Evolutionary conservation across 495 filamentous ascomycete genomes (phyloP).

Genomic region (Penicillium flavigenum): DNA sequence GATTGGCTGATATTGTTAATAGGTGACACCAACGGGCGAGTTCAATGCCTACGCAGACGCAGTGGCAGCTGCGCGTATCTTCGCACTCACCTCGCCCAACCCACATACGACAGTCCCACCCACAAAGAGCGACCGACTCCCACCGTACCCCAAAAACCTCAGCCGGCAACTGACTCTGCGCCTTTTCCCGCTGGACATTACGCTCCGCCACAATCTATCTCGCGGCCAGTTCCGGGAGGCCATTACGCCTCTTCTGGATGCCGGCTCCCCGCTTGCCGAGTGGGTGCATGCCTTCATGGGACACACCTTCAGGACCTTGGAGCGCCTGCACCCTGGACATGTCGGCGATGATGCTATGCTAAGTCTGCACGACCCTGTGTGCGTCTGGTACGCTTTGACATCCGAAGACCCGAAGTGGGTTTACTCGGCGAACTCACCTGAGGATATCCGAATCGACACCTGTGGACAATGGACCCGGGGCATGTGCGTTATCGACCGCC

Average conservation of each 20-base stretch:
- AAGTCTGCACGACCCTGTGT: constrained; percentile 83
- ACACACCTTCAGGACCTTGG: constrained; percentile 74
- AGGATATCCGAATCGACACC: constrained; percentile 85
- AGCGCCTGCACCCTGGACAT: constrained; percentile 53
- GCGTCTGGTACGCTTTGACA: constrained; percentile 81
- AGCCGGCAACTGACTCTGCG: constrained; percentile 67
- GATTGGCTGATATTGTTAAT: constrained; percentile 3
- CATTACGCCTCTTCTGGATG: constrained; percentile 46
- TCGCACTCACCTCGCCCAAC: constrained; percentile 78
- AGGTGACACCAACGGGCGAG: constrained; percentile 71
- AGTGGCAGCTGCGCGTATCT: constrained; percentile 82
- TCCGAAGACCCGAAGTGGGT: constrained; percentile 42
- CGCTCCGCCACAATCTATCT: constrained; percentile 67
- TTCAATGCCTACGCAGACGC: constrained; percentile 86
- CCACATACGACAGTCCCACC: constrained; percentile 73
- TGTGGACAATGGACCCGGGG: constrained; percentile 92
- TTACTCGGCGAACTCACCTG: constrained; percentile 41
- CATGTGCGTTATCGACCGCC: constrained; percentile 79
- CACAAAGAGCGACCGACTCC: constrained; percentile 41
- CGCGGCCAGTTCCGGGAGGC: constrained; percentile 57
- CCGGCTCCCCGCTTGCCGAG: constrained; percentile 73
- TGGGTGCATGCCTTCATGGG: constrained; percentile 79
- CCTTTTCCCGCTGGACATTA: constrained; percentile 88
- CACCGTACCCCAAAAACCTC: constrained; percentile 66
- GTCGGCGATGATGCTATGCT: constrained; percentile 57